Conservation (phyloP, 2,329 filamentous ascomycete species). For the Penicillium occitanis region DNA sequence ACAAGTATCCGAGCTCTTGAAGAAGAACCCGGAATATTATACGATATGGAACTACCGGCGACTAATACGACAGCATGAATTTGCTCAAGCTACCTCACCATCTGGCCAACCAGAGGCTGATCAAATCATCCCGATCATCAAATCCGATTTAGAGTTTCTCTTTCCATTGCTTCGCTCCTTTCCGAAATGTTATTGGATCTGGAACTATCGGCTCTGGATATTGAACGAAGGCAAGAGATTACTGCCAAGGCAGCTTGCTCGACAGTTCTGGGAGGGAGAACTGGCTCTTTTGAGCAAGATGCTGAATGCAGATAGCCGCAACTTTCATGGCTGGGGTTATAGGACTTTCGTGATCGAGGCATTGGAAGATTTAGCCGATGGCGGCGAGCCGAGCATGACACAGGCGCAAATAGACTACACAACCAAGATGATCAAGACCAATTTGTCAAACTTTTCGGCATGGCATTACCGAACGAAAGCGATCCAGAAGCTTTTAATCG, state of each 20-base stretch:
- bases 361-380: constrained; percentile 59
- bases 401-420: constrained; percentile 87
- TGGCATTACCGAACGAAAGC: constrained; percentile 91
- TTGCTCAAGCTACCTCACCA: constrained; percentile 39
- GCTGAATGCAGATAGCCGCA: constrained; percentile 79
- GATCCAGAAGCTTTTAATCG: constrained; percentile 71
- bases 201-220: constrained; percentile 91
- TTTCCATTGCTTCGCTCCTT: constrained; percentile 79
- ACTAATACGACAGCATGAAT: constrained; percentile 63
- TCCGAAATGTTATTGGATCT: constrained; percentile 99
- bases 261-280: constrained; percentile 78
- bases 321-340: constrained; percentile 97
- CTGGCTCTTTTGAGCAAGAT: constrained; percentile 82
- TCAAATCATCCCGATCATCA: constrained; percentile 57
- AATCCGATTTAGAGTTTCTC: constrained; percentile 75
- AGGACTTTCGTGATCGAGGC: constrained; percentile 73
- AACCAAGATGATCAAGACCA: constrained; percentile 77
- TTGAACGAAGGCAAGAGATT: constrained; percentile 68
- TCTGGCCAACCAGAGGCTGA: constrained; percentile 41
- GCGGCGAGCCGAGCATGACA: constrained; percentile 57
- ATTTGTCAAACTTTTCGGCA: constrained; percentile 93
- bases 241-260: constrained; percentile 58
- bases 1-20: constrained; percentile 46
- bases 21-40: constrained; percentile 51
- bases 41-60: constrained; percentile 60